Conservation (phyloP, 257 asterid species). For the Solanum corneliomulleri region DNA sequence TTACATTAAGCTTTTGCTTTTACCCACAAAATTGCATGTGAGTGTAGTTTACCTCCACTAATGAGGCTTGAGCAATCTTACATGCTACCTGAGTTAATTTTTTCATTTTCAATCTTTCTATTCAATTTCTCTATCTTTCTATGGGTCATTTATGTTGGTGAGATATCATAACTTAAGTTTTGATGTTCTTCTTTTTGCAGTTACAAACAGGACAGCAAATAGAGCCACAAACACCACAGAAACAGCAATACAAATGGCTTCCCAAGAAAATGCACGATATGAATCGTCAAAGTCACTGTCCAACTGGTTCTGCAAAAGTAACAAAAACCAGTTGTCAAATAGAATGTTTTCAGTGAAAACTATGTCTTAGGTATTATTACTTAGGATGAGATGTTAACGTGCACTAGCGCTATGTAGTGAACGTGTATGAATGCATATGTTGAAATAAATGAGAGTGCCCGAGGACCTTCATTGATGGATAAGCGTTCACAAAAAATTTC, state of each 20-base stretch:
- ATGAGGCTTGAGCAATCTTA: neutral
- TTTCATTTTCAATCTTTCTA: neutral
- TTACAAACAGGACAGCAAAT: constrained; percentile 32
- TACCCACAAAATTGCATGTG: neutral
- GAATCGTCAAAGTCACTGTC: constrained; percentile 9
- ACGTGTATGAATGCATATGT: neutral
- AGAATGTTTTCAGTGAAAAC: neutral
- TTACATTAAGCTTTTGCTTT: neutral
- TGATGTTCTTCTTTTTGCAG: constrained; percentile 52
- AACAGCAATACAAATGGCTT: constrained; percentile 21
- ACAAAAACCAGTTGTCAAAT: neutral
- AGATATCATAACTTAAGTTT: constrained; percentile 45
- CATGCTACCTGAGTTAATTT: neutral
- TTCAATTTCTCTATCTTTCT: neutral
- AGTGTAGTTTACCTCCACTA: neutral
- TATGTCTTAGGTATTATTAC: neutral
- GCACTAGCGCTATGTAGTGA: neutral
- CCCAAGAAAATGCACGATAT: constrained; percentile 26
- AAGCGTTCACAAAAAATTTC: neutral
- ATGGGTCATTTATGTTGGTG: neutral
- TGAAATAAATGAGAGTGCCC: neutral
- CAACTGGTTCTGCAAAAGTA: neutral
- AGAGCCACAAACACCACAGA: constrained; percentile 27
- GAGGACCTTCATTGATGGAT: neutral
- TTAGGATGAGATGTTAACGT: neutral